Evolutionary conservation across 2,329 filamentous ascomycete species (phyloP).

Genomic region (Aspergillus flavus): DNA sequence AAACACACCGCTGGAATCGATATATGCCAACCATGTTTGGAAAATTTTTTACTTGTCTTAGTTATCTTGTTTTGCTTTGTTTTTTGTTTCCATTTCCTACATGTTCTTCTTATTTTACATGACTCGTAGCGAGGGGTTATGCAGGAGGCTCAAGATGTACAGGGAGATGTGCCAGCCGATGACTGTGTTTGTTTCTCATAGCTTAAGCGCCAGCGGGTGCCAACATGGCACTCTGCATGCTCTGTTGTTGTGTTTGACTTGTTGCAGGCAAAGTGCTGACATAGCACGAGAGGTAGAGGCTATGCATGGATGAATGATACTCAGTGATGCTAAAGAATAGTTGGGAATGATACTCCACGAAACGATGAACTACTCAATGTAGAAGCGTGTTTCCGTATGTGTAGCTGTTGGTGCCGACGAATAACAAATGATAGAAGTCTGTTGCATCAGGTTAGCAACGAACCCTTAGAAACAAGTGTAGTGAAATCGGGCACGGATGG

Average conservation of each 20-base stretch:
- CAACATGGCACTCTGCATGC: background rate
- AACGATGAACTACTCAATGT: background rate
- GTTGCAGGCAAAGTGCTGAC: background rate
- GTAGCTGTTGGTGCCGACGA: background rate
- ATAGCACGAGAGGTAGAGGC: background rate
- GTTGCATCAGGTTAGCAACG: background rate
- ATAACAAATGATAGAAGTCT: background rate
- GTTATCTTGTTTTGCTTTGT: background rate
- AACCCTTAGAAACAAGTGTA: background rate
- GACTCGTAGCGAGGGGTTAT: background rate
- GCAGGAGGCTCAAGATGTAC: background rate
- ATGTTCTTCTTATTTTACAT: background rate
- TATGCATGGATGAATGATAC: background rate
- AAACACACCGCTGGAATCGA: background rate
- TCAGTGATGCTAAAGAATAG: background rate
- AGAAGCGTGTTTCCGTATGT: background rate
- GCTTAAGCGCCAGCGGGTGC: background rate
- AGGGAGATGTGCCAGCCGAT: background rate
- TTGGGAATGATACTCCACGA: background rate
- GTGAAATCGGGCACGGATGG: background rate
- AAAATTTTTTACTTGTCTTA: slow-evolving; percentile 7
- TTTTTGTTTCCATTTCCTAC: background rate
- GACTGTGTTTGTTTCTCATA: background rate
- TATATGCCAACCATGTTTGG: slow-evolving; percentile 11
- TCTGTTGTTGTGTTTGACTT: background rate